phyloP scores from a whole-genome alignment of 495 filamentous ascomycete species.

The Penicillium coprophilum region DNA sequence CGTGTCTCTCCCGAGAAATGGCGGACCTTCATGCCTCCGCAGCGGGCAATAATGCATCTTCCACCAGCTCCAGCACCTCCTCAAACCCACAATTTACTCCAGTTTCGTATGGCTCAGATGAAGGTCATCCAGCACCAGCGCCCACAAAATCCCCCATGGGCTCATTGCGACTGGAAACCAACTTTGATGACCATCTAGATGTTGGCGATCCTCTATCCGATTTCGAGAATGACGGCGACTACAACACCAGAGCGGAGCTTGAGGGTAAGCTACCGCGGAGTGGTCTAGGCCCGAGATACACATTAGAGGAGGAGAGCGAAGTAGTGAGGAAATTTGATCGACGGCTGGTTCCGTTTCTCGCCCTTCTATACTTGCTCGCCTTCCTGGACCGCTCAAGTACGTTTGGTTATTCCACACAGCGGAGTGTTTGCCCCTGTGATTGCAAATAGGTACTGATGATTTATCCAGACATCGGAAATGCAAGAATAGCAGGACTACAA shows the following conservation, averaged over 20 bases:
- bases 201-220: slow-evolving; percentile 24
- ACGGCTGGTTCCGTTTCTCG: slow-evolving; percentile 74
- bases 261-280: slow-evolving; percentile 21
- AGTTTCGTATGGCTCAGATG: slow-evolving; percentile 35
- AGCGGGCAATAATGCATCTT: slow-evolving; percentile 30
- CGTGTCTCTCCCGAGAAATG: slow-evolving; percentile 21
- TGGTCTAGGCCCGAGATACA: slow-evolving; percentile 49
- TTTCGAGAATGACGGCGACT: slow-evolving; percentile 27
- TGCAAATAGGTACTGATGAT: slow-evolving; percentile 8
- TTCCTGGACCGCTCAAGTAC: slow-evolving; percentile 78
- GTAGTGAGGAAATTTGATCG: slow-evolving; percentile 75
- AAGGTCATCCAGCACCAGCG: slow-evolving; percentile 16
- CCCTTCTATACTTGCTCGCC: slow-evolving; percentile 75
- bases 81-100: slow-evolving; percentile 39
- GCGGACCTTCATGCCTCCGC: slow-evolving; percentile 26
- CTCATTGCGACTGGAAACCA: slow-evolving; percentile 36
- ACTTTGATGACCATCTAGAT: slow-evolving; percentile 29
- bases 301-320: slow-evolving; percentile 67
- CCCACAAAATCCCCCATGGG: slow-evolving; percentile 20
- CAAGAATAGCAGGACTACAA: slow-evolving; percentile 69
- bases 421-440: not conserved
- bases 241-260: slow-evolving; percentile 35
- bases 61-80: slow-evolving; percentile 30
- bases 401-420: slow-evolving; percentile 19
- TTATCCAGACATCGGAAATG: slow-evolving; percentile 71